Evolutionary conservation across 352 stramenopile species (phyloP), one percentile per base, ranked within the genome.

Genomic region (Phytophthora cryptogea): DNA sequence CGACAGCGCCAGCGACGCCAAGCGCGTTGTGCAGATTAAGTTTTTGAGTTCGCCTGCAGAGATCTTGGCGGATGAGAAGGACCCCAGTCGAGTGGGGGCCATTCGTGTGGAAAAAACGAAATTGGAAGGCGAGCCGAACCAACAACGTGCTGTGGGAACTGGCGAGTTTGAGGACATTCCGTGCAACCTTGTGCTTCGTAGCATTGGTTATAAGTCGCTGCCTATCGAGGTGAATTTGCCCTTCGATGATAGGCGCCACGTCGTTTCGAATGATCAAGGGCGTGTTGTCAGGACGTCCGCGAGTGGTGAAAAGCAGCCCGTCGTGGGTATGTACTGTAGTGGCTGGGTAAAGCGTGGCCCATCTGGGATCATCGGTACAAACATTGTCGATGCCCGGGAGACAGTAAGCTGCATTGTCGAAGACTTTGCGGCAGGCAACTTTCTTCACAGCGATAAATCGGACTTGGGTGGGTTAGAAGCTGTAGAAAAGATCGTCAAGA

Each of bases 271-370:
- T 54, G 68, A 86, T 17, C 51, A 82, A 49, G 78, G 90, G 55
- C 69, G 78, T 26, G 37, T 95, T 63, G 54, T 92, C 28, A 53
- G 78, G 59, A 59, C 56, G 53, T 68, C n/a, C 51, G 72, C 54
- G 0, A 70, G 74, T 23, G 56, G 63, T 10, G 67, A 62, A 49
- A 59, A 66, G 44, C 43, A 73, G 30, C 63, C 60, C 0, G 76
- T 95, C 26, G 68, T 78, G 46, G 93, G 95, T 0, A 62, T 99
- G 28, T 99, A 99, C 73, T 97, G 94, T 57, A 83, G 92, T 17
- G 97, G 97, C 3, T 99, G 97, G 97, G 83, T 98, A 20, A 99
- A 99, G 76, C 90, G 97, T 51, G 97, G 97, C 5, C 96, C 97
- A 8, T 92, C 80, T 17, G 97, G 97, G 0, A 99, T 99, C 63